phyloP scores from a whole-genome alignment of 2,329 filamentous ascomycete species.

The Gnomoniopsis smithogilvyi region DNA sequence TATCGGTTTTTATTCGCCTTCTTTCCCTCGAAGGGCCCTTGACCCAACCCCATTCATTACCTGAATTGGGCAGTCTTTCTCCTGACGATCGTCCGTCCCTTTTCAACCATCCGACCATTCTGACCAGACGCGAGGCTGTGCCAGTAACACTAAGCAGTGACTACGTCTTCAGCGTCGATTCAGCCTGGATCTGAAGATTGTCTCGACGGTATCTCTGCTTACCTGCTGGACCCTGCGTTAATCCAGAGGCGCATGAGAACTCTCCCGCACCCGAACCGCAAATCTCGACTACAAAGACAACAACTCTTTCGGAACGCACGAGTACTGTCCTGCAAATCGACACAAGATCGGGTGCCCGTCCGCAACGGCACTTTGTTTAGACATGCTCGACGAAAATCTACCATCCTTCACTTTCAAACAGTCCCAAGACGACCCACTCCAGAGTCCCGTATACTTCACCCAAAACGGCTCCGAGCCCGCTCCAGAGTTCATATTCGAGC shows the following conservation, averaged over 20 bases:
- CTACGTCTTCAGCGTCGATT: neutral
- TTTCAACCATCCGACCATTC: no score
- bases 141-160: neutral
- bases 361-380: constrained; percentile 15
- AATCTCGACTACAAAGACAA: neutral
- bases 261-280: neutral
- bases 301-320: neutral
- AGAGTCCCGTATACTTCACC: constrained; percentile 57
- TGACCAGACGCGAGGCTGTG: neutral
- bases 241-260: no score
- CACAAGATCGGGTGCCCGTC: neutral
- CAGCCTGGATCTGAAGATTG: no score
- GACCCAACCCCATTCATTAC: no score
- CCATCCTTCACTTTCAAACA: constrained; percentile 63
- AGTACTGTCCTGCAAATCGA: neutral
- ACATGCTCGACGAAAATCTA: constrained; percentile 92
- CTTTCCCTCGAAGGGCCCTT: no score
- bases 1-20: no score
- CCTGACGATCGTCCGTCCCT: no score
- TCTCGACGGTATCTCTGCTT: no score
- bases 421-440: constrained; percentile 49
- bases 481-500: constrained; percentile 76
- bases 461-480: constrained; percentile 78
- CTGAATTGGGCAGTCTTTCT: no score
- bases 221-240: no score